Percentiles rank a stretch among this genome's conserved stretches.
These are phyloP conservation scores for Chlorella sp. DNA, from an alignment of 139 green algal genomes.

Conservation along the genomic window DNA sequence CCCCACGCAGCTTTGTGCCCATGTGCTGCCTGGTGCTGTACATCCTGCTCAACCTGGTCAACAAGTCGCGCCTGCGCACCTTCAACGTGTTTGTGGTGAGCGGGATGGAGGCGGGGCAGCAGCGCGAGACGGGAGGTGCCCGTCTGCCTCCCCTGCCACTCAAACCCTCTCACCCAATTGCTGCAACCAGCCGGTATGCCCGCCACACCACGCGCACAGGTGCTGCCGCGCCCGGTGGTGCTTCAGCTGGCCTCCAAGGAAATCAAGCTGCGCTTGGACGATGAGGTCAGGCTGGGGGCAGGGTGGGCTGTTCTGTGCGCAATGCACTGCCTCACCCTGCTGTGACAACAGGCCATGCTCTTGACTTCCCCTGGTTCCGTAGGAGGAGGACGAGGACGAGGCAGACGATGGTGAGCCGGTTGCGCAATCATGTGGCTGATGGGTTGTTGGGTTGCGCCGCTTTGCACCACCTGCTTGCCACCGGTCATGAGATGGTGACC, in stretches of 20 bases:
- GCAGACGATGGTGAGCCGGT: no score
- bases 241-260: conserved; percentile 25
- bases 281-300: background rate
- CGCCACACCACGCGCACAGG: background rate
- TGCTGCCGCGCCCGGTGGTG: conserved; percentile 25
- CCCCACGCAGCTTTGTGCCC: background rate
- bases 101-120: no score
- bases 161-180: no score
- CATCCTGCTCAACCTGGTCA: conserved; percentile 9
- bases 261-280: background rate
- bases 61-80: background rate
- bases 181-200: no score
- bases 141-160: background rate
- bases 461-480: no score
- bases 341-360: no score
- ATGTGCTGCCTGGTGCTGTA: background rate
- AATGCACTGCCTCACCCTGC: no score
- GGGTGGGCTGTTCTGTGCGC: background rate
- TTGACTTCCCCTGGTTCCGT: no score
- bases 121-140: no score
- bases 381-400: background rate
- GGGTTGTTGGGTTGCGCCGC: no score
- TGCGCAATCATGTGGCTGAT: no score
- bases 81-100: conserved; percentile 8
- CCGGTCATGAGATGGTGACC: no score